Evolutionary conservation across 2,329 filamentous ascomycete species (phyloP), one percentile per base, ranked within the genome.

Genomic region (Dothidotthia symphoricarpi): DNA sequence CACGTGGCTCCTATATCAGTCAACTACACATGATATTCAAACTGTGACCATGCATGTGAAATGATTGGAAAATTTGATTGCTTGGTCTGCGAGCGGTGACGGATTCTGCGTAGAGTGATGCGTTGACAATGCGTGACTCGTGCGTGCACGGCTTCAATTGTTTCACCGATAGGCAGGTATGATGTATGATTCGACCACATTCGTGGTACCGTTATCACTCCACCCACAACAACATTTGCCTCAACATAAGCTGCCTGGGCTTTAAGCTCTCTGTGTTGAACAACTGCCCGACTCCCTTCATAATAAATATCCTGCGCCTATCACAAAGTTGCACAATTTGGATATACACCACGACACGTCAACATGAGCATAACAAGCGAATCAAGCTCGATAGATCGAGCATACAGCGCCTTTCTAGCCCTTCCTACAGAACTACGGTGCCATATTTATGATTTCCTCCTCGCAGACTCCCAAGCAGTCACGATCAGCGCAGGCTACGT

Each of bases 341-440:
- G 14, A 14, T 22, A 22, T 9, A 22, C 19, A 35, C 16, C 16
- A 6, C 24, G 16, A 10, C 27, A 32, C 36, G 15, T 17, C 30
- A 34, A 16, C 8, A 44, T 45, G 42, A 22, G 24, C 24, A 14
- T 34, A 16, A 9, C 19, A 16, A 15, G 26, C 35, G 28, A 33
- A 3, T 24, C 35, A 17, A 14, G 14, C 13, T 24, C 30, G 32
- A 26, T 22, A 6, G 19, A 22, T 22, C 19, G 19, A 22, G 19
- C 27, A 12, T 39, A 47, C 30, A 47, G 51, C 25, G 49, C 42
- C 25, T 48, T 57, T 27, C 43, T 56, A 14, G 45, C 47, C 6
- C 32, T 71, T 11, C 68, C 69, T 4, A 55, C 62, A 14, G 69
- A 72, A 51, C 46, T 72, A 16, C 62, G 69, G 29, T 68, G 70